Evolutionary conservation across 768 basidiomycete genomes (phyloP).

Genomic region (Agaricus blazei): DNA sequence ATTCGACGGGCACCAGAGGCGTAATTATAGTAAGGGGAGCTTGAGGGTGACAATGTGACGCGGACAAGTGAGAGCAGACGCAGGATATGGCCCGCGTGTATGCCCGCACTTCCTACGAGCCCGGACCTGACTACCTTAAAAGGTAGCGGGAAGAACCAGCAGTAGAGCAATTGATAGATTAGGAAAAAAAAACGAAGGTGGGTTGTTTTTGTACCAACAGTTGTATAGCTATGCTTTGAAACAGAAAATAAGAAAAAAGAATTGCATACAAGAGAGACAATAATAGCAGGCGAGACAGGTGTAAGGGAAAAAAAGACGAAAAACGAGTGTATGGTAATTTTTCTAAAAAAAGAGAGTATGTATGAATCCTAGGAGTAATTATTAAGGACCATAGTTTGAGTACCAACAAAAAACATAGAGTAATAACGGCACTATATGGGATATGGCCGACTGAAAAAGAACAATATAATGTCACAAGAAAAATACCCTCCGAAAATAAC

Average conservation of each 20-base stretch:
- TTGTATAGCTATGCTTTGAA: no score
- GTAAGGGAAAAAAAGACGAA: not conserved
- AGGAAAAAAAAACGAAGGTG: conserved; percentile 2
- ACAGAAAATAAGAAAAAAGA: no score
- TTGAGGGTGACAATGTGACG: no score
- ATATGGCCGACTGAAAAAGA: conserved; percentile 5
- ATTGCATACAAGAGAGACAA: conserved; percentile 5
- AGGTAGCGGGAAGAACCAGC: no score
- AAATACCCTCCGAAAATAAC: conserved; percentile 7
- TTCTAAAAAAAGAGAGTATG: conserved; percentile 1
- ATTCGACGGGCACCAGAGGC: no score
- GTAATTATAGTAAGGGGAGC: no score
- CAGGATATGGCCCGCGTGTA: no score
- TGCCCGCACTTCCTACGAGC: no score
- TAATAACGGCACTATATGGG: not conserved
- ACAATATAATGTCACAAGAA: conserved; percentile 3
- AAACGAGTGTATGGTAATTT: not conserved
- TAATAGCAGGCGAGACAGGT: not conserved
- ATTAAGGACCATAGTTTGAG: conserved; percentile 11
- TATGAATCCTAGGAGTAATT: conserved; percentile 6
- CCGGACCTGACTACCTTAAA: no score
- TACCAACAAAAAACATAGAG: not conserved
- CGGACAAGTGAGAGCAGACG: no score
- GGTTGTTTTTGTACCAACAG: conserved; percentile 5
- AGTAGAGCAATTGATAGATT: not conserved